Percentiles rank a stretch among this genome's conserved stretches.
phyloP scores from a whole-genome alignment of 2,329 filamentous ascomycete genomes.

The Neurospora sp. region DNA sequence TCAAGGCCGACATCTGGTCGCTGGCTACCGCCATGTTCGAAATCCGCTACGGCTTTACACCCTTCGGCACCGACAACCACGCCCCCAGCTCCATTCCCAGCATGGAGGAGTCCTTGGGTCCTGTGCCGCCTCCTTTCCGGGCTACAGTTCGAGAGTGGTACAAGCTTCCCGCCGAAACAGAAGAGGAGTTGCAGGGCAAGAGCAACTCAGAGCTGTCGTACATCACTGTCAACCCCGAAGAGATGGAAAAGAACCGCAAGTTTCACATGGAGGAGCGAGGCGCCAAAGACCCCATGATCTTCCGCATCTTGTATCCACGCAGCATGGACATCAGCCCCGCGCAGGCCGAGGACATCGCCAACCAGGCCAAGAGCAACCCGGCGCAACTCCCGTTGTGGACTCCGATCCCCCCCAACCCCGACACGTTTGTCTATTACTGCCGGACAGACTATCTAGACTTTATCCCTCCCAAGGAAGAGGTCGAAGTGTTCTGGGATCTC shows the following conservation, averaged over 20 bases:
- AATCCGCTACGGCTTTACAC: not conserved
- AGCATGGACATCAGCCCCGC: not conserved
- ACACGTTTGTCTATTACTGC: not conserved
- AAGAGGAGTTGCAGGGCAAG: not conserved
- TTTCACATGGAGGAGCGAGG: not conserved
- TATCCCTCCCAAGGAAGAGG: not conserved
- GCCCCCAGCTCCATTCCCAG: not conserved
- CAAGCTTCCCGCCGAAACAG: not conserved
- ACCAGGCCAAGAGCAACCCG: not conserved
- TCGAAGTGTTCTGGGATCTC: not conserved
- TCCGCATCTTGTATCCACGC: not conserved
- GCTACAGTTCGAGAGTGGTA: not conserved
- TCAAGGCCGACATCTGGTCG: conserved; percentile 3
- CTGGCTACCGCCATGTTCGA: not conserved
- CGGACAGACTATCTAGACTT: not conserved
- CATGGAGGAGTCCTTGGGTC: conserved; percentile 1
- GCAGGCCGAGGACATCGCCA: not conserved
- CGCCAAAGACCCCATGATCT: not conserved
- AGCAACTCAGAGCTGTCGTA: not conserved
- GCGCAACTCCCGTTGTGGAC: not conserved
- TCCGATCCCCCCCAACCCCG: not conserved
- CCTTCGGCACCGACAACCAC: not conserved
- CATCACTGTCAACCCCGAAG: not conserved
- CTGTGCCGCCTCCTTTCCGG: conserved; percentile 3
- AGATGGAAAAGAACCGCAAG: not conserved